These are phyloP conservation scores for Exidia glandulosa DNA, from an alignment of 768 basidiomycete genomes.

Conservation along the genomic window DNA sequence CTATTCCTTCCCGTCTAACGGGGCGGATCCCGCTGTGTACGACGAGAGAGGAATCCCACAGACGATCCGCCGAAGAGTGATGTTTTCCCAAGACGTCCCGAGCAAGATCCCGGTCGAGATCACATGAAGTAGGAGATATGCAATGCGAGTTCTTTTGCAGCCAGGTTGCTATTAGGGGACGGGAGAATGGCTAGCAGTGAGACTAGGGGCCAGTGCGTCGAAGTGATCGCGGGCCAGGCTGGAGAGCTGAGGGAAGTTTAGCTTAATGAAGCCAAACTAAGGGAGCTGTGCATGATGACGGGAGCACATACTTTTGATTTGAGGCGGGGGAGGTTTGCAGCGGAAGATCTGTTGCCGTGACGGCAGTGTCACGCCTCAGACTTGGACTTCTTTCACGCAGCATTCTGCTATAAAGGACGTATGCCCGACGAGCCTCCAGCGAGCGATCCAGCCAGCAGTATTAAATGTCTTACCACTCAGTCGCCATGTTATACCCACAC, in stretches of 20 bases:
- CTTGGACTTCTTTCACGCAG: background rate
- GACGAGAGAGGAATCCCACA: too few relatives aligned
- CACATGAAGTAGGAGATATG: too few relatives aligned
- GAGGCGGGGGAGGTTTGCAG: background rate
- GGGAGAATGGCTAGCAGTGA: too few relatives aligned
- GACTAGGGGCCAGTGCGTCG: too few relatives aligned
- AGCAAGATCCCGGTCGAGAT: too few relatives aligned
- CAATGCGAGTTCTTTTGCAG: too few relatives aligned
- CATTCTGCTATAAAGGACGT: background rate
- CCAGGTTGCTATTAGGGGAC: too few relatives aligned
- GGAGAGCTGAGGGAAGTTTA: background rate
- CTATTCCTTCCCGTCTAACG: too few relatives aligned
- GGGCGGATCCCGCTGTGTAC: too few relatives aligned
- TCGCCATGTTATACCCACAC: background rate
- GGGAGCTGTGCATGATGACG: background rate
- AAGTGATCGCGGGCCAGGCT: background rate
- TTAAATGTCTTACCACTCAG: background rate
- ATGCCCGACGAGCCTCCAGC: background rate
- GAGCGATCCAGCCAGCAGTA: background rate
- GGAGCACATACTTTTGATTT: background rate
- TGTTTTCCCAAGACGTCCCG: too few relatives aligned
- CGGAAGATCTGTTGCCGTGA: background rate
- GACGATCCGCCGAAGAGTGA: too few relatives aligned
- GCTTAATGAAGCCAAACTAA: background rate
- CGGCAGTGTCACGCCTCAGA: background rate